Evolutionary conservation across 805 yeast species (phyloP).

Genomic region (Komagataella pastoris): DNA sequence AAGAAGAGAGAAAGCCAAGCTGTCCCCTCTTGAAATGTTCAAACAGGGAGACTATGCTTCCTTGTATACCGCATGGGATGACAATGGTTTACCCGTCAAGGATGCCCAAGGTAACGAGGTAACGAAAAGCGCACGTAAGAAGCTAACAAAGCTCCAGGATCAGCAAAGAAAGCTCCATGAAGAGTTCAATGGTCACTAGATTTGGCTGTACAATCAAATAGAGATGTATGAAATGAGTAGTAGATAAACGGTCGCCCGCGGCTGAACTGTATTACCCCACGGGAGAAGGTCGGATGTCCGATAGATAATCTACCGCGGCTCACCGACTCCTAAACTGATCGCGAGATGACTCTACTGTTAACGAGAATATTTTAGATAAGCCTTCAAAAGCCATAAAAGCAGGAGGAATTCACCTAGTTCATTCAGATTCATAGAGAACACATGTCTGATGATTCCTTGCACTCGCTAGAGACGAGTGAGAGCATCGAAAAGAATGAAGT

Average conservation of each 20-base stretch:
- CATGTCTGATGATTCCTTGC: background rate
- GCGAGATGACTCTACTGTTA: too few relatives aligned
- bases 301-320: background rate
- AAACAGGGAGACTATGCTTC: conserved; percentile 25
- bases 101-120: conserved; percentile 71
- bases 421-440: too few relatives aligned
- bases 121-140: conserved; percentile 76
- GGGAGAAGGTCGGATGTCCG: background rate
- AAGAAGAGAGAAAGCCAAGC: conserved; percentile 49
- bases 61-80: conserved; percentile 68
- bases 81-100: conserved; percentile 67
- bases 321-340: too few relatives aligned
- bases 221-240: background rate
- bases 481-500: background rate
- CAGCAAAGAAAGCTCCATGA: conserved; percentile 74
- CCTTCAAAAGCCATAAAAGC: too few relatives aligned
- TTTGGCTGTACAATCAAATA: too few relatives aligned
- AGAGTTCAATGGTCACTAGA: conserved; percentile 27
- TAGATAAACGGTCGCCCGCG: background rate
- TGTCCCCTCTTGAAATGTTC: conserved; percentile 66
- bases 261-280: background rate
- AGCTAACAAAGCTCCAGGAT: conserved; percentile 63
- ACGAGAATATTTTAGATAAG: too few relatives aligned
- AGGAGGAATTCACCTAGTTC: too few relatives aligned
- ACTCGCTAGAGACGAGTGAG: background rate